A percentile compares a stretch with the other conserved stretches of the same genome.
Evolutionary conservation across 2,329 filamentous ascomycete genomes (phyloP).

Genomic region (Aspergillus sp.): DNA sequence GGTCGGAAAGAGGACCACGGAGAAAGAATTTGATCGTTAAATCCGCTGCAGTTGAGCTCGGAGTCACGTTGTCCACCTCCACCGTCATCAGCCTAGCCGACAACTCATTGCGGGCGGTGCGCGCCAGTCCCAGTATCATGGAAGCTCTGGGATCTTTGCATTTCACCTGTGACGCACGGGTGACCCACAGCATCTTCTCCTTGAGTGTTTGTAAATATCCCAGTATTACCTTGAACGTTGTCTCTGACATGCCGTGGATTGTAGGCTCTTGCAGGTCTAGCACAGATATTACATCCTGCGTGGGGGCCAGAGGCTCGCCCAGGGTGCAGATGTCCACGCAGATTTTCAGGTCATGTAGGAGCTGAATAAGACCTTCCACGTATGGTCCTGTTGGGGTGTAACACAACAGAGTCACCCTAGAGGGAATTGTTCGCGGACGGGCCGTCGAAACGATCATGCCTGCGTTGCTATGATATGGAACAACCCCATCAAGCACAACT

Average conservation of each 20-base stretch:
- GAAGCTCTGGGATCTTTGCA: constrained; percentile 24
- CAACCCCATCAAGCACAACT: background rate
- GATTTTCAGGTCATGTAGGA: background rate
- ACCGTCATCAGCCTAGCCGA: constrained; percentile 23
- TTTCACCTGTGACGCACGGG: background rate
- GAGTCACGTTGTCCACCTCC: constrained; percentile 22
- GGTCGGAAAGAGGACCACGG: background rate
- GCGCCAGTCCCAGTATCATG: constrained; percentile 8
- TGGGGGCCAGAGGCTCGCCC: background rate
- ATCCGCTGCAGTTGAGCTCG: background rate
- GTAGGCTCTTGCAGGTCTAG: constrained; percentile 7
- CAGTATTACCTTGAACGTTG: background rate
- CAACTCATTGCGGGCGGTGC: background rate
- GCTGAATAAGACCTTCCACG: background rate
- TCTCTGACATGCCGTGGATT: background rate
- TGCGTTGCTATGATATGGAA: background rate
- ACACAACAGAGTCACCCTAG: background rate
- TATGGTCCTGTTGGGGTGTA: background rate
- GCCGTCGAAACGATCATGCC: background rate
- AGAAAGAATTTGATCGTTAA: background rate
- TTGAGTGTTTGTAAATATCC: background rate
- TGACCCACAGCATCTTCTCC: constrained; percentile 9
- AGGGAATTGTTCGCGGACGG: background rate
- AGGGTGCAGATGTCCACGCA: background rate
- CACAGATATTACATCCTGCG: constrained; percentile 5